Evolutionary conservation across 2,329 filamentous ascomycete species (phyloP), one percentile per base, ranked within the genome.

Genomic region (Magnaporthales sp.): DNA sequence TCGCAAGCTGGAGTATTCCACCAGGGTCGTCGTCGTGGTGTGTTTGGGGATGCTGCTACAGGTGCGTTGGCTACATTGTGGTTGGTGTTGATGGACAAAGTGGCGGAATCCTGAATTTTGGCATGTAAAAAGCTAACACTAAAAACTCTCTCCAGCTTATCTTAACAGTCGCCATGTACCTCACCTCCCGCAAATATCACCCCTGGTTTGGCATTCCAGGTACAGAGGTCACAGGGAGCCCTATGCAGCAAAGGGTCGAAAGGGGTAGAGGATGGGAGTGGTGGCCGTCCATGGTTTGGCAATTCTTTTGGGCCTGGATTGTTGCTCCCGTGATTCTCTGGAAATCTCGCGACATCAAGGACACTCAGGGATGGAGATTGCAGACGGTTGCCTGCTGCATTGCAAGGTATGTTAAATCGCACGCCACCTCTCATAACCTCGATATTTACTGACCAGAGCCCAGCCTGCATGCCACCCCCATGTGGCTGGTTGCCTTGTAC

Each of bases 231-330:
- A 60, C 24, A 8, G 56, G 24, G 10, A 60, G 24, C 13, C 56
- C 56, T 15, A 19, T 60, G 24, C 56, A 86, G 58, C 76, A 80
- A 62, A 79, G 80, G 66, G 76, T 79, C 26, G 75, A 77, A 51
- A 81, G 81, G 70, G 74, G 76, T 64, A 76, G 78, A 22, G 89
- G 89, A 9, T 88, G 84, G 81, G 89, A 91, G 78, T 91, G 89
- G 89, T 84, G 86, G 78, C 86, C 86, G 0, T 87, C 85, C 0
- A 82, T 87, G 61, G 79, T 87, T 65, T 89, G 86, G 86, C 87
- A 89, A 70, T 80, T 88, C 65, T 76, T 86, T 67, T 89, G 86
- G 86, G 81, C 85, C 15, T 89, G 84, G 82, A 73, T 87, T 61
- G 81, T 86, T 67, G 86, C 87, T 3, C 86, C 87, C 24, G 79